Evolutionary conservation across 2,329 filamentous ascomycete species (phyloP).

Genomic region (Xylaria polymorpha): DNA sequence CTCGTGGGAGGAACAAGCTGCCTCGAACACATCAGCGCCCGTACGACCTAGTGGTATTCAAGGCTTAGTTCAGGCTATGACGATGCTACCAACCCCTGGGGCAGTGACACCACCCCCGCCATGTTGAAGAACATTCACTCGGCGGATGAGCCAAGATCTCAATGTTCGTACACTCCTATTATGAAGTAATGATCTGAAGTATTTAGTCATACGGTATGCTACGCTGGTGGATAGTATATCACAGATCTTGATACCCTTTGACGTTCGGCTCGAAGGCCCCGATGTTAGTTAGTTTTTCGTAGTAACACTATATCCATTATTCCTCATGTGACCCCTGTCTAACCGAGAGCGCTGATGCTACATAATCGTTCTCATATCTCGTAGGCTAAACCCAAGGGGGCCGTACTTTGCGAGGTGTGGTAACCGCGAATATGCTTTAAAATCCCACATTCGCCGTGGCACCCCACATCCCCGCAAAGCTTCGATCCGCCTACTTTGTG

Average conservation of each 20-base stretch:
- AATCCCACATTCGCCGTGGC: neutral
- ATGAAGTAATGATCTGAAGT: neutral
- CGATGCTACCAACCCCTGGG: conserved; percentile 1
- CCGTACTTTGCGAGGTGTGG: conserved; percentile 23
- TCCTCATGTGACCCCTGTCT: neutral
- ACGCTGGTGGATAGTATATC: neutral
- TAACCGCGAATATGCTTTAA: neutral
- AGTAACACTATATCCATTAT: neutral
- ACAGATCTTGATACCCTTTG: neutral
- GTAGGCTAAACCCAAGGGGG: conserved; percentile 33
- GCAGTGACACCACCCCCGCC: neutral
- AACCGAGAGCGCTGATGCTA: neutral
- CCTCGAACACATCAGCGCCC: conserved; percentile 1
- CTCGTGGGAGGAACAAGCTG: conserved; percentile 29
- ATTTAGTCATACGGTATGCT: neutral
- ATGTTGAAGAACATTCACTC: neutral
- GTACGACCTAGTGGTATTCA: conserved; percentile 17
- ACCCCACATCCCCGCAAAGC: conserved; percentile 16
- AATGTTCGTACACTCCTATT: neutral
- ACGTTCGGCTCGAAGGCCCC: neutral
- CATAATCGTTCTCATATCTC: conserved; percentile 5
- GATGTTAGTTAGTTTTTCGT: neutral
- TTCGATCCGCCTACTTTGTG: conserved; percentile 7
- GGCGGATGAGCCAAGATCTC: neutral
- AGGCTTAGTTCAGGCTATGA: conserved; percentile 25